Evolutionary conservation across 179 eudicot species (phyloP), one percentile per base, ranked within the genome.

Genomic region (Vitellaria paradoxa): DNA sequence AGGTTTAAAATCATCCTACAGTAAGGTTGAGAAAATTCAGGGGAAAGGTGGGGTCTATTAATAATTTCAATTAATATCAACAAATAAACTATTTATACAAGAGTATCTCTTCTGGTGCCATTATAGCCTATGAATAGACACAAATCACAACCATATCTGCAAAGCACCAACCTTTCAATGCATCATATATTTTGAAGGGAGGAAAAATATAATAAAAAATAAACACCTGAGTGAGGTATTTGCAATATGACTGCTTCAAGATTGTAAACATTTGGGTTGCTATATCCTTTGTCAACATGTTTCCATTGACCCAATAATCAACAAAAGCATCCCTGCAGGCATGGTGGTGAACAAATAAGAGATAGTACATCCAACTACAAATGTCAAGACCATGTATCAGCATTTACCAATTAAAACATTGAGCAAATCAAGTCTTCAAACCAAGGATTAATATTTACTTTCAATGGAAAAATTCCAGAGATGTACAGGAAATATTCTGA

Each of bases 1-100:
- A 69, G 97, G 92, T 84, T 92, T 94, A 68, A 94, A 94, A 78
- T 94, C 98, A 74, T 91, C 98, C 98, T 94, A 77, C 71, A 40
- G 30, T 56, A 66, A 80, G 37, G 79, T 78, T 50, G 59, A 68
- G 52, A 68, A 72, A 63, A 10, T 52, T 52, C 20, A 62, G 50
- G 61, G n/a, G 63, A 46, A 21, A 9, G 68, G 37, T 1, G 1
- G 37, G 37, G 37, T 30, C 37, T 0, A 30, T 30, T 30, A 30
- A 30, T 30, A 30, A 0, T 30, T 30, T 30, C 37, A 30, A 30
- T 30, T 30, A 45, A 49, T 20, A 23, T 56, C 17, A 69, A 15
- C 53, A 4, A n/a, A 46, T 2, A 20, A 55, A 13, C 57, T 68
- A 3, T 2, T 42, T 20, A 68, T 12, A 20, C 42, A 42, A 56